phyloP scores from a whole-genome alignment of 2,329 filamentous ascomycete species.

The Aspergillus felis region DNA sequence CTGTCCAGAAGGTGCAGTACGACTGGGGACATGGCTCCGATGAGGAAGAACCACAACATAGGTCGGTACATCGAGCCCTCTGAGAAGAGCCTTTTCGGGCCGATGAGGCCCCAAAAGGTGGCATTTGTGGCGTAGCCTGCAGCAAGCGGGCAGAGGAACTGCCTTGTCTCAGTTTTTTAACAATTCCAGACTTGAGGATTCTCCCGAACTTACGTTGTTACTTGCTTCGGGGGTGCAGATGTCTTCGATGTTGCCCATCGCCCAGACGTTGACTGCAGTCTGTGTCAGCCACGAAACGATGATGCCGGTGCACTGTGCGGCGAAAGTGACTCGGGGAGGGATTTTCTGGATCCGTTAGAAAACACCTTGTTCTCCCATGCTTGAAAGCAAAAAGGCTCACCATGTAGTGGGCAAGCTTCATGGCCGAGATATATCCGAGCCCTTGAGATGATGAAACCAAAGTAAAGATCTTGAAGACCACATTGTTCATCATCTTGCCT shows the following conservation, averaged over 20 bases:
- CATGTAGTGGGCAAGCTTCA: conserved; percentile 26
- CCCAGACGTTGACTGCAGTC: conserved; percentile 44
- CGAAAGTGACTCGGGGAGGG: conserved; percentile 45
- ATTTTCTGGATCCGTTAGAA: conserved; percentile 28
- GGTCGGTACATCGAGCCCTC: conserved; percentile 55
- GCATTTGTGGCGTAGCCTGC: conserved; percentile 2
- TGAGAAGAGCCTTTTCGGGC: conserved; percentile 63
- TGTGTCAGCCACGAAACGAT: conserved; percentile 44
- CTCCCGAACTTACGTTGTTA: conserved; percentile 22
- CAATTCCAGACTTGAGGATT: not conserved
- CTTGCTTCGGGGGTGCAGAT: conserved; percentile 52
- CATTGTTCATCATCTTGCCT: conserved; percentile 30
- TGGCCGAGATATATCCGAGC: conserved; percentile 25
- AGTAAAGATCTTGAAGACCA: conserved; percentile 18
- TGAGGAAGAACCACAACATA: conserved; percentile 65
- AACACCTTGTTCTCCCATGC: not conserved
- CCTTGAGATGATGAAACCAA: conserved; percentile 24
- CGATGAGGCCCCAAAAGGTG: conserved; percentile 63
- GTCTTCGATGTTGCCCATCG: conserved; percentile 39
- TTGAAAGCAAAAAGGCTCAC: conserved; percentile 1
- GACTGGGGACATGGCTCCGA: conserved; percentile 59
- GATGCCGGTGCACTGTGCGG: conserved; percentile 46
- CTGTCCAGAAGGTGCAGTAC: conserved; percentile 55
- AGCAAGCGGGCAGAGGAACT: conserved; percentile 2
- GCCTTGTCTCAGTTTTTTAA: not conserved